A percentile compares a stretch with the other conserved stretches of the same genome.
These are phyloP conservation scores for Sclerotinia nivalis DNA, from an alignment of 2,329 filamentous ascomycete species.

Conservation along the genomic window DNA sequence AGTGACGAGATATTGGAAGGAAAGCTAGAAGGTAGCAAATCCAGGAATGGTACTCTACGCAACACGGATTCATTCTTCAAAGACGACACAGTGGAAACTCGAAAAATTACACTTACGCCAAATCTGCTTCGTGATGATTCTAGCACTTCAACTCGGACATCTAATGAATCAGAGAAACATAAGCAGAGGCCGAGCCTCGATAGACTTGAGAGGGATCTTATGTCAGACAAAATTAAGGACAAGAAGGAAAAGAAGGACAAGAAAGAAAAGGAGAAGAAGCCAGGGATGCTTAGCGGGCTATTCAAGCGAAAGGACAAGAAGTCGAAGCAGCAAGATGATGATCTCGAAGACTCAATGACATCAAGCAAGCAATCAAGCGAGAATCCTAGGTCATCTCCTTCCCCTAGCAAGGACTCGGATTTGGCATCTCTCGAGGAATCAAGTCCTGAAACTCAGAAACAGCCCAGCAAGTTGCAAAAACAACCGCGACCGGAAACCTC, in stretches of 20 bases:
- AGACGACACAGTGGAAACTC: slow-evolving; percentile 90
- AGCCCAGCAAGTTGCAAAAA: slow-evolving; percentile 71
- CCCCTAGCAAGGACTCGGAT: slow-evolving; percentile 41
- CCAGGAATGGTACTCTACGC: slow-evolving; percentile 81
- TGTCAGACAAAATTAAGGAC: slow-evolving; percentile 67
- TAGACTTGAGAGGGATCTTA: slow-evolving; percentile 67
- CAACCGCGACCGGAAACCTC: slow-evolving; percentile 44
- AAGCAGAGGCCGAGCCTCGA: slow-evolving; percentile 71
- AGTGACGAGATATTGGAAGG: slow-evolving; percentile 69
- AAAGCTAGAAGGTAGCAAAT: slow-evolving; percentile 59
- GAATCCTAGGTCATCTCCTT: slow-evolving; percentile 41
- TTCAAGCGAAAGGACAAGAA: slow-evolving; percentile 51
- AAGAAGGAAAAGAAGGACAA: slow-evolving; percentile 63
- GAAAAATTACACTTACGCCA: slow-evolving; percentile 95
- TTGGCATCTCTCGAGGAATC: slow-evolving; percentile 33
- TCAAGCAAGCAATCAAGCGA: slow-evolving; percentile 46
- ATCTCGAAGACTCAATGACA: slow-evolving; percentile 44
- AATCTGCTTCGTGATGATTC: slow-evolving; percentile 84
- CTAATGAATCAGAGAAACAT: slow-evolving; percentile 50
- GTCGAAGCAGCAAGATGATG: slow-evolving; percentile 54
- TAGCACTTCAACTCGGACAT: slow-evolving; percentile 45
- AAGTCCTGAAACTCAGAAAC: slow-evolving; percentile 50
- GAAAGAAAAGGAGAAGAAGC: slow-evolving; percentile 54
- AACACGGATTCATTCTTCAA: slow-evolving; percentile 98
- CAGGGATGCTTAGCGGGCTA: slow-evolving; percentile 66